Evolutionary conservation across 179 eudicot species (phyloP).

Genomic region (Heliamphora pulchella): DNA sequence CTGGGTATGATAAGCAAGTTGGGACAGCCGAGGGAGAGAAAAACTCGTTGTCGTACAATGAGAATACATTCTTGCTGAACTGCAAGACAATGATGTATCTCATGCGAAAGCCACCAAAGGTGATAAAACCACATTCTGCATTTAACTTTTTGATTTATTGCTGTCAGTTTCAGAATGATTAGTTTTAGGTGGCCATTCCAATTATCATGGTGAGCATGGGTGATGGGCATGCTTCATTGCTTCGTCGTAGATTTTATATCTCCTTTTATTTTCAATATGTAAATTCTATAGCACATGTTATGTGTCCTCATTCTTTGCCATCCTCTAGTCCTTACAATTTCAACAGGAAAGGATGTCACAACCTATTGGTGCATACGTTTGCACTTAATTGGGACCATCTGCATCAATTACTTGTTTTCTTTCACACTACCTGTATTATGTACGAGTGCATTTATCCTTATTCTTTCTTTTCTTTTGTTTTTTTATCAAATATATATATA

Average conservation of each 20-base stretch:
- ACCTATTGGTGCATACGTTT: background rate
- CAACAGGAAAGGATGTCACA: background rate
- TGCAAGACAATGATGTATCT: conserved; percentile 95
- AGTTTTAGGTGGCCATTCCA: background rate
- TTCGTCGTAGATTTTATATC: background rate
- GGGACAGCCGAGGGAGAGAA: conserved; percentile 98
- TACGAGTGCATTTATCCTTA: background rate
- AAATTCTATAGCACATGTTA: background rate
- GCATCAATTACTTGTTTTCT: background rate
- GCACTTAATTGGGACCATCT: background rate
- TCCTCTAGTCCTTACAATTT: background rate
- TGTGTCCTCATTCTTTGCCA: background rate
- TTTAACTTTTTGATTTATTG: background rate
- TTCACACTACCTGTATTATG: background rate
- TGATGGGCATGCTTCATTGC: background rate
- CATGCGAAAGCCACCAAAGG: conserved; percentile 89
- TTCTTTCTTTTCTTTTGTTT: background rate
- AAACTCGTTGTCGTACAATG: conserved; percentile 87
- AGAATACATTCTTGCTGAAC: conserved; percentile 76
- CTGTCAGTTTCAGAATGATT: background rate
- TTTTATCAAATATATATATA: no score
- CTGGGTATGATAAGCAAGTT: conserved; percentile 91
- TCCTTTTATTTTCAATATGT: background rate
- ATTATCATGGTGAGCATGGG: background rate
- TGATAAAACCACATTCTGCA: conserved; percentile 22